phyloP scores from a whole-genome alignment of 176 grass and related monocot genomes.

The Hyparrhenia diplandra region DNA sequence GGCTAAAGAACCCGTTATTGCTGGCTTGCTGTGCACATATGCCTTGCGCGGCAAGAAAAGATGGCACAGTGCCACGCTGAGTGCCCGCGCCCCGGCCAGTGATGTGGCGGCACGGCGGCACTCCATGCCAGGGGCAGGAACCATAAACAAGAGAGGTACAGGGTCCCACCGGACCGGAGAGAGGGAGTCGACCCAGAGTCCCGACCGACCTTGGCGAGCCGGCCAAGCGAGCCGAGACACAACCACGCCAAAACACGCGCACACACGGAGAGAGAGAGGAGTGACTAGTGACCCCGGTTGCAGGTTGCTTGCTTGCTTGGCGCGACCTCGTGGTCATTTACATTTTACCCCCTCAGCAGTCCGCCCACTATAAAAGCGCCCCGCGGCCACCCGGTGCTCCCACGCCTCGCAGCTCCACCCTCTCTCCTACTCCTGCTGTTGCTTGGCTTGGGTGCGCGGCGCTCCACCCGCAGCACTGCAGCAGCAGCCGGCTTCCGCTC shows the following conservation, averaged over 20 bases:
- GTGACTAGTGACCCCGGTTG: too few relatives aligned
- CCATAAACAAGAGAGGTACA: not conserved
- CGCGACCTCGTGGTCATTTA: too few relatives aligned
- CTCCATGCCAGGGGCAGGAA: not conserved
- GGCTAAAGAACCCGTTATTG: too few relatives aligned
- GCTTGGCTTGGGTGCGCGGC: too few relatives aligned
- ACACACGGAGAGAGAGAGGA: too few relatives aligned
- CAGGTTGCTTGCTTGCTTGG: too few relatives aligned
- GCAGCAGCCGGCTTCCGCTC: not conserved
- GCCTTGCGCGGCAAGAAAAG: constrained; percentile 30
- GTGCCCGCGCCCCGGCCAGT: not conserved
- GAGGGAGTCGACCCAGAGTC: not conserved
- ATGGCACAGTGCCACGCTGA: not conserved
- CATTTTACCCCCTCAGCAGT: too few relatives aligned
- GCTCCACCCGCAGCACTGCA: not conserved
- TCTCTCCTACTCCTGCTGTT: too few relatives aligned
- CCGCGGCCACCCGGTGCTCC: too few relatives aligned
- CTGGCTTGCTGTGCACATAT: not conserved
- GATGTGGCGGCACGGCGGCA: not conserved
- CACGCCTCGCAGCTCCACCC: not conserved
- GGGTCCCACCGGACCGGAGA: not conserved
- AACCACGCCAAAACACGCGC: too few relatives aligned
- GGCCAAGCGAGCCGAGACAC: too few relatives aligned
- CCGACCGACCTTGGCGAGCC: not conserved
- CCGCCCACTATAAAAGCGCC: not conserved